These are phyloP conservation scores for Castanospermum australe DNA, from an alignment of 306 rosid species.

Conservation along the genomic window DNA sequence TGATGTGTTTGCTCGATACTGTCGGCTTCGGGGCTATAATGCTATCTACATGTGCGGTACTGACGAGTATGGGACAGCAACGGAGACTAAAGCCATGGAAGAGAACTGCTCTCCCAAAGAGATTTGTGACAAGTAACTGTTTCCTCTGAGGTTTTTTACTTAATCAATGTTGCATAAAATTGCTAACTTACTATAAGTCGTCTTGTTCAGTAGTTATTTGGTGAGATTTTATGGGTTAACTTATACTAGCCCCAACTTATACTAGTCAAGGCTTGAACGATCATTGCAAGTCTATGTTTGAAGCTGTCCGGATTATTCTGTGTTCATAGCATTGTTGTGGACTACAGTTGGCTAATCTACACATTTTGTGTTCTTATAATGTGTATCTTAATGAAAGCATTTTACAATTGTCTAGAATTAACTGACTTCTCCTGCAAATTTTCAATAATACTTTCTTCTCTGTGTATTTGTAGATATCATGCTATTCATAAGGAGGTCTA, in stretches of 20 bases:
- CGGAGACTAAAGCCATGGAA: conserved; percentile 96
- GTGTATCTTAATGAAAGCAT: not conserved
- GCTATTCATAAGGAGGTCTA: conserved; percentile 86
- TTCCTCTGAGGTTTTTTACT: not conserved
- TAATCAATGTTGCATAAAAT: not conserved
- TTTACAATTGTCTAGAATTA: not conserved
- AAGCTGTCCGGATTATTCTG: not conserved
- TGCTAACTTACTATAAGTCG: not conserved
- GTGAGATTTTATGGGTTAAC: conserved; percentile 2
- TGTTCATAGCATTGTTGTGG: not conserved
- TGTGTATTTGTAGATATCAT: conserved; percentile 56
- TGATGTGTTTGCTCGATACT: conserved; percentile 89
- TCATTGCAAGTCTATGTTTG: not conserved
- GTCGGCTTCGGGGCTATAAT: conserved; percentile 85
- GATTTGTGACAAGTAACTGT: conserved; percentile 82
- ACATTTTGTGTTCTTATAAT: not conserved
- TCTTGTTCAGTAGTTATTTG: not conserved
- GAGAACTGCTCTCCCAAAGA: conserved; percentile 88
- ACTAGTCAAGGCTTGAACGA: not conserved
- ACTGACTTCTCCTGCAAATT: not conserved
- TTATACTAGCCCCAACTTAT: not conserved
- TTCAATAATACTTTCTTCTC: not conserved
- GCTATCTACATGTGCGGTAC: conserved; percentile 87
- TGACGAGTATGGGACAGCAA: conserved; percentile 92
- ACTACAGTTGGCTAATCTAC: not conserved